Conservation (phyloP, 1,284 basidiomycete genomes). For the Thecaphora frezii region DNA sequence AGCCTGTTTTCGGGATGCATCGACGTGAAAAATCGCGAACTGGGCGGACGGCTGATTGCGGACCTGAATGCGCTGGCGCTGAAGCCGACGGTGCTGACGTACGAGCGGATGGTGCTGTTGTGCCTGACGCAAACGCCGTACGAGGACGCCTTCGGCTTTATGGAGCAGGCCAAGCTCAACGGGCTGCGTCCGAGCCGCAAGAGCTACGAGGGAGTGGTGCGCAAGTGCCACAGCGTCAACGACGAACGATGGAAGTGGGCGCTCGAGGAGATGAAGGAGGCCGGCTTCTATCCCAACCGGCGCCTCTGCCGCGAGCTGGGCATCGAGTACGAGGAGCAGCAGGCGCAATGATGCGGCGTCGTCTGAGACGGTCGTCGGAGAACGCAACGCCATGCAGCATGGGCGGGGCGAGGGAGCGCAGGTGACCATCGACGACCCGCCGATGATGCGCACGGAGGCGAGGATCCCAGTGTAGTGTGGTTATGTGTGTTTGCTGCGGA, state of each 20-base stretch:
- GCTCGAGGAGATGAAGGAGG: constrained; percentile 40
- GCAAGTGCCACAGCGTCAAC: constrained; percentile 29
- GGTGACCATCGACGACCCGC: too few relatives aligned
- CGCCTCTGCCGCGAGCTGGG: not conserved
- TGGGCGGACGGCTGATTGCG: constrained; percentile 20
- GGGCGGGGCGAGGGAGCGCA: too few relatives aligned
- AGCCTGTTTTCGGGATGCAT: constrained; percentile 31
- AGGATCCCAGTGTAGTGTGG: too few relatives aligned
- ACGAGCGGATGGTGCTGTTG: constrained; percentile 41
- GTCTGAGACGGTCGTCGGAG: too few relatives aligned
- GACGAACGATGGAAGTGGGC: constrained; percentile 37
- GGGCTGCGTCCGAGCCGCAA: constrained; percentile 27
- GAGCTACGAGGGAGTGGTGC: constrained; percentile 40
- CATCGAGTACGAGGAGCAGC: not conserved
- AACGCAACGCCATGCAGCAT: too few relatives aligned
- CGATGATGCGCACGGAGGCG: too few relatives aligned
- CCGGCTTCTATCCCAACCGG: constrained; percentile 9
- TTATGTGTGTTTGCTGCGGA: too few relatives aligned
- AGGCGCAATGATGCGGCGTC: too few relatives aligned
- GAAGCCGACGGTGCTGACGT: constrained; percentile 24
- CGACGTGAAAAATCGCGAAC: constrained; percentile 14
- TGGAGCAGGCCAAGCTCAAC: constrained; percentile 40
- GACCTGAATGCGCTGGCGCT: constrained; percentile 16
- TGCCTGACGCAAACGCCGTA: constrained; percentile 33
- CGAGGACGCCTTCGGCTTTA: constrained; percentile 40